Evolutionary conservation across 228 moss, liverwort and hornwort species (phyloP), one percentile per base, ranked within the genome.

Genomic region (Sphagnum fallax): DNA sequence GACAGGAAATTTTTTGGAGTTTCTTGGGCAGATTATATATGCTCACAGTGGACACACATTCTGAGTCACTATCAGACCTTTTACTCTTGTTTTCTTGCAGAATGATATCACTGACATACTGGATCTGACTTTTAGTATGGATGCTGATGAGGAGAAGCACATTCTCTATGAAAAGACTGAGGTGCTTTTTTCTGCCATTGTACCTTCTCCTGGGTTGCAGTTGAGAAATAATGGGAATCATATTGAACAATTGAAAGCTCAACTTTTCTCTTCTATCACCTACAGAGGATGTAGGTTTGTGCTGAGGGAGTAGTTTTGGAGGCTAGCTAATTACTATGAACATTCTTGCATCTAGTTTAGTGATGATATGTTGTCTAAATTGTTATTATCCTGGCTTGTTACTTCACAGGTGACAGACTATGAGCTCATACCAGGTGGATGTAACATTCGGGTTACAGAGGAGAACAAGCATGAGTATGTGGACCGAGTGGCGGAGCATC

Each of bases 101-200:
- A 87, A 98, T 77, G 90, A 94, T 65, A 78, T 90, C 58, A 98
- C 85, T 75, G 94, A 98, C 72, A 93, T 93, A 67, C 77, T 92
- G 53, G 98, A 88, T 76, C 75, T 98, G 71, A 90, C 91, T 14
- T 98, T 98, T 57, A 93, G 98, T 83, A 93, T 93, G 93, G 98
- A 98, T 79, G 94, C 98, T 52, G 98, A 98, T 78, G 98, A 98
- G 74, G 98, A 98, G 83, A 98, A 98, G 75, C 98, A 93, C 76
- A 98, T 98, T 65, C 69, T 98, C 62, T 98, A 93, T 52, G 98
- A 93, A 76, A 98, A 93, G 71, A 93, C 94, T 5, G 94, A 98
- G 94, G 95, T 95, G 77, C 61, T 65, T 65, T 12, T 51, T 53
- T 52, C 52, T 32, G 32, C 12, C 11, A n/a, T 52, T 4, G 9